These are phyloP conservation scores for Dictyophora rubrovolvata DNA, from an alignment of 768 basidiomycete genomes.

Conservation along the genomic window DNA sequence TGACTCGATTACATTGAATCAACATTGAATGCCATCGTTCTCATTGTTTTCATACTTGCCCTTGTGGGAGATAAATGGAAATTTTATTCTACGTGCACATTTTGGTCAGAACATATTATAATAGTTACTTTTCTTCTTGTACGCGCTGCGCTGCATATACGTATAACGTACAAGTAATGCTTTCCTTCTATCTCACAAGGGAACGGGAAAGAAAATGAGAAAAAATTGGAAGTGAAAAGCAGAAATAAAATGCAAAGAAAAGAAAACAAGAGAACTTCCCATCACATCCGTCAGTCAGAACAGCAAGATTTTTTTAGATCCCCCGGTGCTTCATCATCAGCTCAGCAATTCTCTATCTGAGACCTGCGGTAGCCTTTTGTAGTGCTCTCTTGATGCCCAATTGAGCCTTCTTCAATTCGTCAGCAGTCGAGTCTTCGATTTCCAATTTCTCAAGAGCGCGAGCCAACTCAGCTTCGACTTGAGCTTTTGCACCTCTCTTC, in stretches of 20 bases:
- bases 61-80: no score
- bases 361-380: slow-evolving; percentile 92
- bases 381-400: slow-evolving; percentile 92
- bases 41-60: no score
- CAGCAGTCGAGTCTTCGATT: slow-evolving; percentile 87
- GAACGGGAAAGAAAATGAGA: not conserved
- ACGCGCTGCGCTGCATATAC: not conserved
- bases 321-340: not conserved
- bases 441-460: slow-evolving; percentile 97
- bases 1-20: no score
- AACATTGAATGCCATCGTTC: no score
- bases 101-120: not conserved
- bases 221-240: not conserved
- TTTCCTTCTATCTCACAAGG: not conserved
- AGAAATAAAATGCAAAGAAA: not conserved
- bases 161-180: not conserved
- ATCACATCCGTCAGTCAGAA: not conserved
- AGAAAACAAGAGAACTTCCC: not conserved
- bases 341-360: slow-evolving; percentile 43
- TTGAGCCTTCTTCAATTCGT: slow-evolving; percentile 94
- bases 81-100: no score
- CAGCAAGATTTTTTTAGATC: not conserved
- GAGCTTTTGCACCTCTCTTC: slow-evolving; percentile 90
- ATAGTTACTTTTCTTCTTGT: not conserved
- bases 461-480: slow-evolving; percentile 96